Evolutionary conservation across 768 basidiomycete species (phyloP).

Genomic region (Podaxis sp.): DNA sequence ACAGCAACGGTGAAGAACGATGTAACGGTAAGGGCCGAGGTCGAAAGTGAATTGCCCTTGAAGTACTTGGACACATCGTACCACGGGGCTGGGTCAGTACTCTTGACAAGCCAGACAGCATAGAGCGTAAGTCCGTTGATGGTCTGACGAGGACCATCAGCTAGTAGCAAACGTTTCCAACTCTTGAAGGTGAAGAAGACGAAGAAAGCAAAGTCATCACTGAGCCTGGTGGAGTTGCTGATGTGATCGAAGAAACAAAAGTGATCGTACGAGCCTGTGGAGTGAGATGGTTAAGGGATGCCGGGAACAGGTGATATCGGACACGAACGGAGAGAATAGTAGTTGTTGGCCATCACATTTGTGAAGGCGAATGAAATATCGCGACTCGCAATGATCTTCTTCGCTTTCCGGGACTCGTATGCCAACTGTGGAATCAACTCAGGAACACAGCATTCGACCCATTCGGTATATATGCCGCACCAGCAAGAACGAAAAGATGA

Average conservation of each 20-base stretch:
- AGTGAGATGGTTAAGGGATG: slow-evolving; percentile 13
- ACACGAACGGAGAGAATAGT: slow-evolving; percentile 87
- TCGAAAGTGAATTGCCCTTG: slow-evolving; percentile 67
- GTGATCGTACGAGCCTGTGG: slow-evolving; percentile 87
- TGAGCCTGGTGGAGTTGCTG: slow-evolving; percentile 91
- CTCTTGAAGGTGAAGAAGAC: slow-evolving; percentile 99
- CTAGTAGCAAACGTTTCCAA: slow-evolving; percentile 57
- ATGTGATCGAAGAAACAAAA: slow-evolving; percentile 99
- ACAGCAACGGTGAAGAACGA: slow-evolving; percentile 90
- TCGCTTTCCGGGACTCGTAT: slow-evolving; percentile 89
- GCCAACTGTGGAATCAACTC: slow-evolving; percentile 49
- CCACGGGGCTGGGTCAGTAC: slow-evolving; percentile 47
- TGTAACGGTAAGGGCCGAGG: slow-evolving; percentile 81
- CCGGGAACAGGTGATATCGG: slow-evolving; percentile 3
- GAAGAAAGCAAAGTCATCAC: slow-evolving; percentile 98
- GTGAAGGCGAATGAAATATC: slow-evolving; percentile 99
- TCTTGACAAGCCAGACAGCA: slow-evolving; percentile 65
- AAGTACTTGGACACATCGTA: slow-evolving; percentile 82
- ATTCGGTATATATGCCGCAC: slow-evolving; percentile 42
- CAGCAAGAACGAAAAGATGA: slow-evolving; percentile 96
- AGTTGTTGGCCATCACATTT: slow-evolving; percentile 95
- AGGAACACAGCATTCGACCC: neutral
- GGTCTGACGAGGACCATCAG: slow-evolving; percentile 95
- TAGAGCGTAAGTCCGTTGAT: slow-evolving; percentile 98
- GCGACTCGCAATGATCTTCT: slow-evolving; percentile 91